Conservation (phyloP, 495 filamentous ascomycete species). For the Barbatosphaeria neglecta region DNA sequence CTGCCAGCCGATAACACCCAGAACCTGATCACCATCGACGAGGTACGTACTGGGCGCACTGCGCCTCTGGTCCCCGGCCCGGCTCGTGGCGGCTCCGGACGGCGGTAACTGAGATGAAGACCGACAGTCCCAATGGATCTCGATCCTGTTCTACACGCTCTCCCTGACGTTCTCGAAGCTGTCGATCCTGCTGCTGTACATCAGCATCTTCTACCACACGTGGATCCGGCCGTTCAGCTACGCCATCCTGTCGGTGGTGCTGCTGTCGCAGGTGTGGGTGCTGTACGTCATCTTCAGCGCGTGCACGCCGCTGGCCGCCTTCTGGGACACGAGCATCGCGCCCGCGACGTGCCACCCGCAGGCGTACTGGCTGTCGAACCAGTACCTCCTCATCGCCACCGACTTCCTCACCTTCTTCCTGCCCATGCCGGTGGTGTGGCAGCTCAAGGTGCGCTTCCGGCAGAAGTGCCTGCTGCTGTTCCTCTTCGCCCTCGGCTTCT, state of each 20-base stretch:
- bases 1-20: background rate
- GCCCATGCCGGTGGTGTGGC: slow-evolving; percentile 25
- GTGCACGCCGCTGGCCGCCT: slow-evolving; percentile 15
- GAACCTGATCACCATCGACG: background rate
- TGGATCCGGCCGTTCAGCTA: slow-evolving; percentile 19
- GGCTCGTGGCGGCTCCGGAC: background rate
- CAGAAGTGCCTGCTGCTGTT: slow-evolving; percentile 22
- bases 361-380: slow-evolving; percentile 20
- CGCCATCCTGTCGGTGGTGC: slow-evolving; percentile 13
- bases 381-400: slow-evolving; percentile 19
- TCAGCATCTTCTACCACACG: slow-evolving; percentile 24
- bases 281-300: slow-evolving; percentile 14
- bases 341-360: slow-evolving; percentile 15
- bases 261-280: slow-evolving; percentile 13
- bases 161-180: slow-evolving; percentile 22
- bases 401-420: slow-evolving; percentile 26
- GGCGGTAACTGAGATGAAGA: background rate
- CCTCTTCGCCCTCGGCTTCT: slow-evolving; percentile 22
- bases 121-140: background rate
- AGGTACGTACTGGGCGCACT: too few relatives aligned
- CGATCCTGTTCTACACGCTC: slow-evolving; percentile 15
- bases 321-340: slow-evolving; percentile 16
- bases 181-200: slow-evolving; percentile 26
- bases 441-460: slow-evolving; percentile 15
- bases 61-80: background rate